Percentiles rank a stretch among this genome's conserved stretches.
Evolutionary conservation across 164 flowering plant genomes (phyloP).

Genomic region (Cinnamomum chago): DNA sequence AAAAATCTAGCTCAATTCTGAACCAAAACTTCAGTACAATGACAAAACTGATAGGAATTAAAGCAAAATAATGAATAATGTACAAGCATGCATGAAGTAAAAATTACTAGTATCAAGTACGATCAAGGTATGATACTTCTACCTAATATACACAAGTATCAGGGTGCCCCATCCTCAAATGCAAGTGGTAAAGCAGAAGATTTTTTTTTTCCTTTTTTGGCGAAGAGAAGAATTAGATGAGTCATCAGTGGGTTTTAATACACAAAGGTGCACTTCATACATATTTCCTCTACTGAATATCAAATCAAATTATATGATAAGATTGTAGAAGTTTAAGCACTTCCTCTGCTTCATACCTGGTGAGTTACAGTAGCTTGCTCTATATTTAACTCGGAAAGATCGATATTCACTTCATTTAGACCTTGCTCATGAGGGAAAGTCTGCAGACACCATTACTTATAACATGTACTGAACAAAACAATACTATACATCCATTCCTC

Average conservation of each 20-base stretch:
- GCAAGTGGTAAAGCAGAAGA: not conserved
- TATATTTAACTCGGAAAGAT: slow-evolving; percentile 39
- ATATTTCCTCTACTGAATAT: too few relatives aligned
- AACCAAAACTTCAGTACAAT: not conserved
- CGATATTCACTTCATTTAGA: slow-evolving; percentile 45
- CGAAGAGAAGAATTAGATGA: not conserved
- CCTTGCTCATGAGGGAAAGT: slow-evolving; percentile 41
- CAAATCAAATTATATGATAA: not conserved
- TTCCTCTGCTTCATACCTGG: slow-evolving; percentile 32
- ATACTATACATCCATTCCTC: not conserved
- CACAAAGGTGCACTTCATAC: not conserved
- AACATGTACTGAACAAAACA: not conserved
- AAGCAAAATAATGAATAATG: too few relatives aligned
- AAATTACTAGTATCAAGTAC: not conserved
- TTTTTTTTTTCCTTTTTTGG: too few relatives aligned
- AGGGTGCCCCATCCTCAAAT: not conserved
- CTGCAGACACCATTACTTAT: slow-evolving; percentile 24
- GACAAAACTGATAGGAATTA: not conserved
- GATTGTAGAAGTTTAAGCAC: not conserved
- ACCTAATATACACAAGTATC: not conserved
- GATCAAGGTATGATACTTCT: not conserved
- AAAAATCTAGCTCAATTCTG: not conserved
- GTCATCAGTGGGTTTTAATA: not conserved
- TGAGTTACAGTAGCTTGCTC: slow-evolving; percentile 25
- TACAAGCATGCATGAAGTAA: not conserved